Evolutionary conservation across 805 yeast genomes (phyloP).

Genomic region (Myxozyma nipponensis): DNA sequence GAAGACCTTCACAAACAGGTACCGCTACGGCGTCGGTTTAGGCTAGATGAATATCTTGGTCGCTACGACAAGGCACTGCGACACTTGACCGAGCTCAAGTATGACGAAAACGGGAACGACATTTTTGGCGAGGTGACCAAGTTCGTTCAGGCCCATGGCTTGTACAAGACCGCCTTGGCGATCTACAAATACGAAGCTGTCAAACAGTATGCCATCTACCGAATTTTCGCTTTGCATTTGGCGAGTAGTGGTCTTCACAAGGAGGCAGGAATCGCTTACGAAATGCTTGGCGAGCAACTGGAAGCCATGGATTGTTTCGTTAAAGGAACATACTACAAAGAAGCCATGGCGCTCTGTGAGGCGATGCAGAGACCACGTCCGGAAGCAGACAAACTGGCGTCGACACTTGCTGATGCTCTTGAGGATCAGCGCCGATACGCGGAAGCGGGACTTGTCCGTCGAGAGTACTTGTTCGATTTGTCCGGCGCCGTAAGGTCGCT

Average conservation of each 20-base stretch:
- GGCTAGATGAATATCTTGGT: constrained; percentile 75
- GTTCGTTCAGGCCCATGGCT: constrained; percentile 63
- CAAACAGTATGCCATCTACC: constrained; percentile 51
- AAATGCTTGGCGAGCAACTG: constrained; percentile 53
- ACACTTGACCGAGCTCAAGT: constrained; percentile 52
- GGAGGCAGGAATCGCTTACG: constrained; percentile 81
- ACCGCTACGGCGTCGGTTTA: constrained; percentile 62
- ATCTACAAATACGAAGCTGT: constrained; percentile 55
- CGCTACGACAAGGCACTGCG: constrained; percentile 63
- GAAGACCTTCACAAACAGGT: constrained; percentile 69
- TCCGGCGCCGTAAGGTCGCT: constrained; percentile 61
- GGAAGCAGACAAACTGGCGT: constrained; percentile 47
- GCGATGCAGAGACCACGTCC: constrained; percentile 39
- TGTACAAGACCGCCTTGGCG: constrained; percentile 65
- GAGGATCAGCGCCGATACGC: constrained; percentile 61
- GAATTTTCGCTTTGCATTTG: constrained; percentile 59
- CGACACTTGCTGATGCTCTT: constrained; percentile 53
- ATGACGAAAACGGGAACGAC: constrained; percentile 32
- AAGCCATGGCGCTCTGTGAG: constrained; percentile 64
- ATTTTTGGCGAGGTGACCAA: constrained; percentile 55
- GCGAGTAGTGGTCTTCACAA: constrained; percentile 45
- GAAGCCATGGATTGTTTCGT: constrained; percentile 69
- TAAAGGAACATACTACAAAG: constrained; percentile 75
- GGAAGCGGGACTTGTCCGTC: constrained; percentile 76
- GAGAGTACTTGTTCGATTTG: constrained; percentile 55